Conservation (phyloP, 2,329 filamentous ascomycete genomes). For the Bipolaris zeicola region DNA sequence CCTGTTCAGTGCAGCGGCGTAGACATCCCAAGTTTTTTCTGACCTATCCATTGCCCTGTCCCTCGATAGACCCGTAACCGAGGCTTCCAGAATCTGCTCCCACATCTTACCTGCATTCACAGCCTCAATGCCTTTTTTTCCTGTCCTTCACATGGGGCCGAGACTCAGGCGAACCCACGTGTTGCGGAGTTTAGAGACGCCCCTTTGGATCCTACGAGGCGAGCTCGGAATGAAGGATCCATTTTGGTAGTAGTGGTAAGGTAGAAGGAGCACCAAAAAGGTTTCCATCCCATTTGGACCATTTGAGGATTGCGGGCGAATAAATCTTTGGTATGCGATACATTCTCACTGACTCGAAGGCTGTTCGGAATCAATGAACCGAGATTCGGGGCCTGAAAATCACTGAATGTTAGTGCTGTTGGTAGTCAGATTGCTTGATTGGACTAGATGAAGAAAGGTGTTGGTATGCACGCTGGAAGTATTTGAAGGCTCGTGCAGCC, state of each 20-base stretch:
- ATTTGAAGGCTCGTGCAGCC: conserved; percentile 22
- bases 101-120: conserved; percentile 7
- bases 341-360: conserved; percentile 17
- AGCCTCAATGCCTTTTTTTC: conserved; percentile 6
- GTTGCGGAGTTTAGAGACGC: conserved; percentile 10
- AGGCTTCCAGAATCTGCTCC: conserved; percentile 1
- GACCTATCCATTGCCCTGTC: conserved; percentile 11
- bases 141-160: conserved; percentile 3
- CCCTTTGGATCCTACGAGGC: conserved; percentile 3
- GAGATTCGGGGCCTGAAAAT: conserved; percentile 6
- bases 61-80: conserved; percentile 7
- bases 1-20: conserved; percentile 9
- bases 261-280: conserved; percentile 5
- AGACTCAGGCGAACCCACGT: conserved; percentile 18
- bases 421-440: neutral
- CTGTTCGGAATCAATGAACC: conserved; percentile 17
- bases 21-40: neutral
- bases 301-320: conserved; percentile 10
- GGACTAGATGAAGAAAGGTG: conserved; percentile 8
- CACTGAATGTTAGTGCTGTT: conserved; percentile 3
- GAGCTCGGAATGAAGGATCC: conserved; percentile 6
- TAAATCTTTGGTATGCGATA: conserved; percentile 6
- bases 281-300: conserved; percentile 12
- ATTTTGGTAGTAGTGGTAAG: conserved; percentile 12
- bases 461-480: conserved; percentile 13